These are phyloP conservation scores for Helichrysum umbraculigerum DNA, from an alignment of 129 eudicot genomes.

Conservation along the genomic window DNA sequence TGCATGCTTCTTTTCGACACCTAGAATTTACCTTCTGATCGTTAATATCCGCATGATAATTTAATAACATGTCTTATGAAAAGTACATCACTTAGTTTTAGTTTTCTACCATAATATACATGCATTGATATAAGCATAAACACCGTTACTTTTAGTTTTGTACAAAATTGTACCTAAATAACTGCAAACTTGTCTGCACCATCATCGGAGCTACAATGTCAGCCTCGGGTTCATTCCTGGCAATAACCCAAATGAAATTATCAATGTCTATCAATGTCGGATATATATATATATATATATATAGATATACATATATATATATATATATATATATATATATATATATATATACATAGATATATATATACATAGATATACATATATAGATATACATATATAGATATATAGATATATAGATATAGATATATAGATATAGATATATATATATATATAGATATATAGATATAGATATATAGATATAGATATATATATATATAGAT, in stretches of 20 bases:
- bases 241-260: conserved; percentile 12
- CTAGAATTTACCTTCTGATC: not conserved
- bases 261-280: not conserved
- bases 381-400: no score
- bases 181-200: conserved; percentile 21
- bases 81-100: not conserved
- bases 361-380: no score
- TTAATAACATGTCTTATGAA: not conserved
- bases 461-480: no score
- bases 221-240: conserved; percentile 16
- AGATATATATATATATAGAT: no score
- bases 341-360: no score
- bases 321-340: no score
- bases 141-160: conserved; percentile 11
- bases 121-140: not conserved
- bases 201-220: conserved; percentile 5
- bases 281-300: no score
- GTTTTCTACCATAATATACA: conserved; percentile 3
- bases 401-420: no score
- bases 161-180: conserved; percentile 22
- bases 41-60: not conserved
- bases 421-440: no score
- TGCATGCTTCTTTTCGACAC: not conserved
- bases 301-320: no score
- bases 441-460: no score